phyloP scores from a whole-genome alignment of 768 basidiomycete genomes.

The Tylopilus sp. region DNA sequence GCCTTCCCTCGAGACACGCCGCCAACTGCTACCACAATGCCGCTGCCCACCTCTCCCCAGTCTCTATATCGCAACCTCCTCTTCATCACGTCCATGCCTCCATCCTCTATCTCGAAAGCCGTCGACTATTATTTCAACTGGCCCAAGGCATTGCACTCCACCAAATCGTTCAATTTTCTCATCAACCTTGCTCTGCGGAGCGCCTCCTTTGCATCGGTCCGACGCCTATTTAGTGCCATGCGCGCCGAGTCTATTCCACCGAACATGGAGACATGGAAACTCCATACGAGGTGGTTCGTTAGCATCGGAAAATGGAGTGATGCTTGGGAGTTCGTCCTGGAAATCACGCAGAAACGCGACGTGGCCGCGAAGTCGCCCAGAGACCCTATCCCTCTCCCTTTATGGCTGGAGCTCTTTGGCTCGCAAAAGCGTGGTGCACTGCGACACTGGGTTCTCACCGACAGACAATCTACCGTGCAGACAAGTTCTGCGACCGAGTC shows the following conservation, averaged over 20 bases:
- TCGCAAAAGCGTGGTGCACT: conserved; percentile 37
- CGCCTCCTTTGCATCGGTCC: conserved; percentile 44
- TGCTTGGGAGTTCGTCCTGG: conserved; percentile 49
- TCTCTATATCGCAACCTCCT: conserved; percentile 35
- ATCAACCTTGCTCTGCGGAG: conserved; percentile 48
- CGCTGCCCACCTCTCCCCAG: conserved; percentile 28
- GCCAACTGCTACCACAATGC: conserved; percentile 16
- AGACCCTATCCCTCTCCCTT: conserved; percentile 36
- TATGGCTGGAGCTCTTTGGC: conserved; percentile 65
- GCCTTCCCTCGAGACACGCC: background rate
- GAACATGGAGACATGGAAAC: conserved; percentile 54
- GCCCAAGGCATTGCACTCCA: conserved; percentile 32
- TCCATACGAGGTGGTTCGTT: conserved; percentile 56
- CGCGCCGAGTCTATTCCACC: conserved; percentile 35
- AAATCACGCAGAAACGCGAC: conserved; percentile 12
- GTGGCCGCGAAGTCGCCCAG: background rate
- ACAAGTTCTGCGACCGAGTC: background rate
- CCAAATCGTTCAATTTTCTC: conserved; percentile 43
- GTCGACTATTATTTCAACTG: conserved; percentile 28
- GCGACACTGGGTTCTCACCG: conserved; percentile 16
- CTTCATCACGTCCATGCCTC: conserved; percentile 18
- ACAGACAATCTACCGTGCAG: background rate
- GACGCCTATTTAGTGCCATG: conserved; percentile 48
- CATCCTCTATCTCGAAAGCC: conserved; percentile 10
- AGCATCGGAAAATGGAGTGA: conserved; percentile 52